Evolutionary conservation across 2,329 filamentous ascomycete genomes (phyloP).

Genomic region (Aspergillus spinulosporus): DNA sequence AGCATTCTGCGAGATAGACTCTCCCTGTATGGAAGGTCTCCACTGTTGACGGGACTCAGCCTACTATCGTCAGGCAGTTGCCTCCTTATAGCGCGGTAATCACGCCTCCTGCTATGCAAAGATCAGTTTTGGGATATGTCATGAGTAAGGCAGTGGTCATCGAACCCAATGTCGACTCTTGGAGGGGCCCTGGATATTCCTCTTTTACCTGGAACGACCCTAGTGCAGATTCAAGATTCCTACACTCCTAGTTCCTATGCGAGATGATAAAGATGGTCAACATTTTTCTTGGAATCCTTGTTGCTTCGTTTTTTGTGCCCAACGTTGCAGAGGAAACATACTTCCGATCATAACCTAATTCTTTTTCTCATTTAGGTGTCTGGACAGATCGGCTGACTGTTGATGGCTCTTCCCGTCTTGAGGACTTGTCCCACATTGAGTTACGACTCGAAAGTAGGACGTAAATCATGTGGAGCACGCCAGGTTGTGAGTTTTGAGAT

Average conservation of each 20-base stretch:
- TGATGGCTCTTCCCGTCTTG: background rate
- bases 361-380: background rate
- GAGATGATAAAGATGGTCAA: constrained; percentile 9
- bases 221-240: background rate
- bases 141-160: constrained; percentile 4
- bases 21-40: background rate
- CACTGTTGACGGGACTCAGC: background rate
- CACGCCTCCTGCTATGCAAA: constrained; percentile 4
- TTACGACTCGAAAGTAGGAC: constrained; percentile 4
- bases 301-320: constrained; percentile 23
- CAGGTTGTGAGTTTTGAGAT: constrained; percentile 3
- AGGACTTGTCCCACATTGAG: constrained; percentile 9
- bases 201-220: background rate
- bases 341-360: background rate
- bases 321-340: constrained; percentile 24
- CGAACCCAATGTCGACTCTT: background rate
- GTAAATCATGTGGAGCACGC: background rate
- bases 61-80: constrained; percentile 1
- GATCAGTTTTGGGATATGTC: background rate
- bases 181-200: background rate
- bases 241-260: background rate
- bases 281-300: constrained; percentile 11
- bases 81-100: background rate
- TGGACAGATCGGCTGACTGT: constrained; percentile 8
- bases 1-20: background rate